Evolutionary conservation across 1,139 yeast genomes (phyloP), one percentile per base, ranked within the genome.

Genomic region (Zygoascus sp.): DNA sequence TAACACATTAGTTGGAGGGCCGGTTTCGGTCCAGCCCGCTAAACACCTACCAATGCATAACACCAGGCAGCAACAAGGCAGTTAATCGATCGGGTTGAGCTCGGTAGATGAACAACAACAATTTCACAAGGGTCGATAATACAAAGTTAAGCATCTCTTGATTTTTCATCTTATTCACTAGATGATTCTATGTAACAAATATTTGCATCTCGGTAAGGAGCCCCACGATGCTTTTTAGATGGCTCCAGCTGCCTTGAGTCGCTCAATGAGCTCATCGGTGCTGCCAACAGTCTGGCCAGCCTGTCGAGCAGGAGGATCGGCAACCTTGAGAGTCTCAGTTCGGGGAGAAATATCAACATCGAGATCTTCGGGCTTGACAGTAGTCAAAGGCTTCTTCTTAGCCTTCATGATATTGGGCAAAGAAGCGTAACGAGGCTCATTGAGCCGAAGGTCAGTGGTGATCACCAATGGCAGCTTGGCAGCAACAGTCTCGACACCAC

Each of bases 391-490:
- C 75, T 88, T 89, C 80, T 90, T 90, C 75, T 92, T 92, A 48
- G 97, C 98, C 74, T 92, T 92, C 98, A 92, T 92, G 69, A 89
- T 79, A 65, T 90, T 92, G 49, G 96, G 97, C 62, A 92, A 75
- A 9, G 95, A 81, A 16, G 95, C 96, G 63, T 88, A 92, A 58
- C 97, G 80, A 47, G 98, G 98, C 62, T 81, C 94, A 65, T 92
- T 92, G 60, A 92, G 77, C 67, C 98, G 83, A 59, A 92, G 75
- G 66, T 92, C 98, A 2, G 97, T 84, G 41, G 97, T 89, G 59
- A 92, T 79, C 50, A 92, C 77, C 73, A 90, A 64, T 40, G 98
- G 98, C 53, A 90, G 75, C 55, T 78, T 71, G 32, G 96, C 88
- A 47, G 77, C 75, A 49, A 92, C 74, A 13, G 88, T 81, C 65